Evolutionary conservation across 2,329 filamentous ascomycete species (phyloP).

Genomic region (Aspergillus udagawae): DNA sequence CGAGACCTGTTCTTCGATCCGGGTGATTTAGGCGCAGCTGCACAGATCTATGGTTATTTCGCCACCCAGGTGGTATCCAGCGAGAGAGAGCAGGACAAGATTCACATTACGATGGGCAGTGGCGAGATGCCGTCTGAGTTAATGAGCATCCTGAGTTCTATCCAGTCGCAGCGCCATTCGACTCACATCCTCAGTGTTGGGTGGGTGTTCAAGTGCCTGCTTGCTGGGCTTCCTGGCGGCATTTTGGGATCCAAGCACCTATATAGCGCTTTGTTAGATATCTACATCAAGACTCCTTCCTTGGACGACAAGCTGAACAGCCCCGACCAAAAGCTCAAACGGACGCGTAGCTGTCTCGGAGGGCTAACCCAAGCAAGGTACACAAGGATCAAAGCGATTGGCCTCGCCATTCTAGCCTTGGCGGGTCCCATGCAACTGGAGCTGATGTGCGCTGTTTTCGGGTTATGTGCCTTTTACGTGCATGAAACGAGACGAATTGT

Average conservation of each 20-base stretch:
- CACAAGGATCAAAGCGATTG: slow-evolving; percentile 29
- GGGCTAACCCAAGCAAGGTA: slow-evolving; percentile 17
- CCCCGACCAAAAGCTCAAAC: not conserved
- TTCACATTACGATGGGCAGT: slow-evolving; percentile 32
- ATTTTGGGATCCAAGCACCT: slow-evolving; percentile 36
- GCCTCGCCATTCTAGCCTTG: slow-evolving; percentile 35
- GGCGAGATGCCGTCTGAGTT: slow-evolving; percentile 27
- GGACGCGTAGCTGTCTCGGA: slow-evolving; percentile 17
- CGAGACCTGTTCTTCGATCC: slow-evolving; percentile 32
- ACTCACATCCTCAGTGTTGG: slow-evolving; percentile 30
- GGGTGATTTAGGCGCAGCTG: slow-evolving; percentile 32
- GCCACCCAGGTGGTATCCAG: slow-evolving; percentile 36
- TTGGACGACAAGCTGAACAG: slow-evolving; percentile 6
- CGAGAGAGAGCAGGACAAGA: slow-evolving; percentile 30
- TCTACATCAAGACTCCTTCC: slow-evolving; percentile 22
- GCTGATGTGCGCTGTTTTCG: slow-evolving; percentile 39
- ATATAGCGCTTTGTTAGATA: slow-evolving; percentile 27
- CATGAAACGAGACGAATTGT: slow-evolving; percentile 22
- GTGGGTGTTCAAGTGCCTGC: slow-evolving; percentile 32
- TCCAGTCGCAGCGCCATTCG: slow-evolving; percentile 10
- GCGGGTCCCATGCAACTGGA: slow-evolving; percentile 37
- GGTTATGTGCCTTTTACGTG: slow-evolving; percentile 30
- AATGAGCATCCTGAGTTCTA: slow-evolving; percentile 7
- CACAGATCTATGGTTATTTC: slow-evolving; percentile 38
- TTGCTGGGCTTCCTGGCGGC: slow-evolving; percentile 36